A percentile compares a stretch with the other conserved stretches of the same genome.
Evolutionary conservation across 306 rosid genomes (phyloP).

Genomic region (Abrus pulchellus): DNA sequence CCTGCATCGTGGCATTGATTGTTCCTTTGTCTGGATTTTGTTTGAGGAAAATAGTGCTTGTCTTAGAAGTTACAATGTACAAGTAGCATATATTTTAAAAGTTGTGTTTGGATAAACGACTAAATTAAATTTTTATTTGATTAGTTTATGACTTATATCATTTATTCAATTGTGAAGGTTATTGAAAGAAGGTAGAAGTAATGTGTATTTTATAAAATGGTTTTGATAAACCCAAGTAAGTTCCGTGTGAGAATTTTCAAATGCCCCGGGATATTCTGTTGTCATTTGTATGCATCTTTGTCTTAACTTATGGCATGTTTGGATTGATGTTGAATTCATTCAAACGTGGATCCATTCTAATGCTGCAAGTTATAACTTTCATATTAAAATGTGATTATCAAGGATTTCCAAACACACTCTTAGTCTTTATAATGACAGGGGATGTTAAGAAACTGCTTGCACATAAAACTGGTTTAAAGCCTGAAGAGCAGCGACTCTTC

Average conservation of each 20-base stretch:
- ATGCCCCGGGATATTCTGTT: background rate
- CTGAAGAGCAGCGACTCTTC: slow-evolving; percentile 73
- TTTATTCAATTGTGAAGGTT: background rate
- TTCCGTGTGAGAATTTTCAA: background rate
- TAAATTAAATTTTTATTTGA: background rate
- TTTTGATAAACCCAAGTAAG: background rate
- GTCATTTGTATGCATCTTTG: slow-evolving; percentile 36
- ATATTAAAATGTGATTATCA: no score
- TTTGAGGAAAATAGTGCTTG: slow-evolving; percentile 9
- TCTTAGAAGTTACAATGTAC: slow-evolving; percentile 1
- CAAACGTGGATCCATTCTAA: no score
- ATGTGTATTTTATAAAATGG: no score
- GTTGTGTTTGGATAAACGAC: background rate
- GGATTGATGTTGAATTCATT: no score
- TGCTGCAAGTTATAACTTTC: no score
- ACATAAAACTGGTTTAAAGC: slow-evolving; percentile 73
- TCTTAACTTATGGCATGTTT: background rate
- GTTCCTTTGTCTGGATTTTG: slow-evolving; percentile 29
- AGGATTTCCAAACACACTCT: no score
- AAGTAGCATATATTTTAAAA: slow-evolving; percentile 18
- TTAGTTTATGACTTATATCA: no score
- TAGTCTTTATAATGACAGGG: slow-evolving; percentile 58
- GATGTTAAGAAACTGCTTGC: slow-evolving; percentile 71
- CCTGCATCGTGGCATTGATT: background rate
- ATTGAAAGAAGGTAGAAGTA: background rate